Evolutionary conservation across 2,329 filamentous ascomycete genomes (phyloP), one percentile per base, ranked within the genome.

Genomic region (Colletotrichum eremochloae): DNA sequence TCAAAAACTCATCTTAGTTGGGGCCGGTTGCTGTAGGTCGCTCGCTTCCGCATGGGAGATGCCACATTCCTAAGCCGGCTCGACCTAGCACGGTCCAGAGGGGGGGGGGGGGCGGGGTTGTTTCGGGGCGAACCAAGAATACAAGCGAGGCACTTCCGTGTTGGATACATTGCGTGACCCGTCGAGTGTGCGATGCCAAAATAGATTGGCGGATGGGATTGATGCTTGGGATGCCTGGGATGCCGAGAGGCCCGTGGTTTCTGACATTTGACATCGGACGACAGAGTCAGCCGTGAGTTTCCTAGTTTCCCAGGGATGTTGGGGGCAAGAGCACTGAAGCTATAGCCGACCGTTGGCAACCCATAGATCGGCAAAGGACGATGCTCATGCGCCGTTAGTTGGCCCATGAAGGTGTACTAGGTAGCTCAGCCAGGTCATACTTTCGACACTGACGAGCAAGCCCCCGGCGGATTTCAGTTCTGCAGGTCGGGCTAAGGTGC

Each of bases 1-100:
- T 20, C 50, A 33, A 42, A 42, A 31, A 29, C 24, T 20, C 7
- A 40, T 40, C 15, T 53, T 60, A 60, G 44, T 52, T 36, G 44
- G 31, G 40, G 24, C 33, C 42, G 42, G 40, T 48, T 69, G 15
- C 24, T 58, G 38, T 48, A 46, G 58, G 36, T 38, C 7, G 36
- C 36, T 66, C 67, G 44, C 46, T 66, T 69, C 57, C n/a, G 46
- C 33, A 24, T 63, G 33, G 60, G 12, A 52, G 42, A 20, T 61
- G 50, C n/a, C 44, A n/a, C 46, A 66, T 68, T 50, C 60, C 67
- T 57, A 33, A n/a, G 15, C 36, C 29, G 38, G 55, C 44, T 55
- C 31, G 11, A 31, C 53, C 44, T 67, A 60, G 53, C 53, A 60
- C 33, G 31, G 40, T 33, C 33, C 48, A n/a, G 15, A 7, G 48